Percentiles rank a stretch among this genome's conserved stretches.
These are phyloP conservation scores for Cryptococcus sp. DNA, from an alignment of 1,284 basidiomycete species.

Conservation along the genomic window DNA sequence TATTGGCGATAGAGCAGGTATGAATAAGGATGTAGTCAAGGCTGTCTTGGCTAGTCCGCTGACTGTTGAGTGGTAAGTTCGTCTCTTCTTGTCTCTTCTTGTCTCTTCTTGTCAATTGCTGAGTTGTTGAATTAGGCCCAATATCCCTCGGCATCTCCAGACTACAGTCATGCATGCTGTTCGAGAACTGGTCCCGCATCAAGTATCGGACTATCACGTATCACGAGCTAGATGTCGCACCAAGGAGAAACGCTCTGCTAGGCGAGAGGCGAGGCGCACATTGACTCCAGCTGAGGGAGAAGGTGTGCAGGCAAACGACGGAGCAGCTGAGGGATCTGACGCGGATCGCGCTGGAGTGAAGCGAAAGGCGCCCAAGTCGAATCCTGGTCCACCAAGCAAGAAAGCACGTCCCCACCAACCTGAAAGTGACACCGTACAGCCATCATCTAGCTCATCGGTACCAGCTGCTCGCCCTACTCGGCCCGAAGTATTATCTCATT, in stretches of 20 bases:
- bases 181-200: slow-evolving; percentile 30
- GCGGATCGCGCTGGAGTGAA: neutral
- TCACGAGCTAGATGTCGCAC: slow-evolving; percentile 38
- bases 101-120: no score
- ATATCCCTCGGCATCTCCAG: slow-evolving; percentile 43
- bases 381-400: neutral
- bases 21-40: slow-evolving; percentile 36
- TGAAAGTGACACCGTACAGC: neutral
- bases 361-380: neutral
- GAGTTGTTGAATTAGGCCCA: slow-evolving; percentile 33
- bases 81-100: neutral
- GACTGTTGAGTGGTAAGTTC: slow-evolving; percentile 41
- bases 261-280: neutral
- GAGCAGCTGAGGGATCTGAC: neutral
- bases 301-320: neutral
- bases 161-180: slow-evolving; percentile 34
- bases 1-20: slow-evolving; percentile 11
- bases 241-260: slow-evolving; percentile 22
- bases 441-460: neutral
- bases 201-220: slow-evolving; percentile 43
- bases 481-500: slow-evolving; percentile 59
- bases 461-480: slow-evolving; percentile 6
- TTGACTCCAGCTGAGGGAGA: neutral
- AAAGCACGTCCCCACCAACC: neutral
- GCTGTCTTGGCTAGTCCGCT: slow-evolving; percentile 45